Conservation (phyloP, 345 rosid species). For the Cardamine resedifolia region DNA sequence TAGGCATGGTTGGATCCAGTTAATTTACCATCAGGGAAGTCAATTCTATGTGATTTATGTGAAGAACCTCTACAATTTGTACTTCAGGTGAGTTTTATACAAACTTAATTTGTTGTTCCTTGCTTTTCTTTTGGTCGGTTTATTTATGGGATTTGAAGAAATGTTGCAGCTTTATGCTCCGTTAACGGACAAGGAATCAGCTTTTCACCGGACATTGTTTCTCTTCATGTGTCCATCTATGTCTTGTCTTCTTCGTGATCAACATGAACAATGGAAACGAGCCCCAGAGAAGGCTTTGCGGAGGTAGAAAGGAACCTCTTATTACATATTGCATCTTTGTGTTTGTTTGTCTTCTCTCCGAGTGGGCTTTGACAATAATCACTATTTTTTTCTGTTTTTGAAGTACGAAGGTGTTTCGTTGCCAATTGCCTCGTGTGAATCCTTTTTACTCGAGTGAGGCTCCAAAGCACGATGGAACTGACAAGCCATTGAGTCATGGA, state of each 20-base stretch:
- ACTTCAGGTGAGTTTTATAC: constrained; percentile 62
- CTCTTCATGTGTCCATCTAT: constrained; percentile 83
- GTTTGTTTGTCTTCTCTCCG: not conserved
- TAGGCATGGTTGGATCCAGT: constrained; percentile 94
- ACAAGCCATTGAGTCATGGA: constrained; percentile 55
- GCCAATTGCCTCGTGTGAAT: constrained; percentile 73
- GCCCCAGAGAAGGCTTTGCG: constrained; percentile 51
- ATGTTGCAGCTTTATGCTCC: constrained; percentile 76
- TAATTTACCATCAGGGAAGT: constrained; percentile 70
- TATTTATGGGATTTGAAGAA: not conserved
- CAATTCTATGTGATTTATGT: constrained; percentile 68
- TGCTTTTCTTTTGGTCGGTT: not conserved
- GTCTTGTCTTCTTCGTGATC: constrained; percentile 88
- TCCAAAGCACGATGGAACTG: constrained; percentile 57
- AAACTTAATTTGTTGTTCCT: not conserved
- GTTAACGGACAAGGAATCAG: constrained; percentile 53
- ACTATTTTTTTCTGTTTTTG: constrained; percentile 15
- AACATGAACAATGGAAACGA: constrained; percentile 91
- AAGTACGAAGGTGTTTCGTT: constrained; percentile 83
- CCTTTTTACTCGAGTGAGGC: constrained; percentile 74
- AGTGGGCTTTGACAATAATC: not conserved
- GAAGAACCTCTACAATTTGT: constrained; percentile 81
- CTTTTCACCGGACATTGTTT: constrained; percentile 78
- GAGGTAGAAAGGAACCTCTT: constrained; percentile 48
- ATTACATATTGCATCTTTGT: not conserved